Percentiles rank a stretch among this genome's conserved stretches.
Conservation (phyloP, 805 yeast genomes). For the Maudiozyma saulgeensis region DNA sequence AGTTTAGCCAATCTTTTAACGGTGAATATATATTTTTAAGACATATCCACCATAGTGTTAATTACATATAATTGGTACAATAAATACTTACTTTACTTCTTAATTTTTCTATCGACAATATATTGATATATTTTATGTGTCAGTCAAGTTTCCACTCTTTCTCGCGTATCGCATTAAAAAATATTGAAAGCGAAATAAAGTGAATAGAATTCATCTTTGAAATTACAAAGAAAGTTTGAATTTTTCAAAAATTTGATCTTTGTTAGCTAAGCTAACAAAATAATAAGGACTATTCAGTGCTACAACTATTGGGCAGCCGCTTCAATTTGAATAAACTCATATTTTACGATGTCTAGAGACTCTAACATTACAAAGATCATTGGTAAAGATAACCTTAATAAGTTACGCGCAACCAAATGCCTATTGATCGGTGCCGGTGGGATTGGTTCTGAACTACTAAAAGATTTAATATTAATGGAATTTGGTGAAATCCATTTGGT, state of each 20-base stretch:
- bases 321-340: not conserved
- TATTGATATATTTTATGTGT: not conserved
- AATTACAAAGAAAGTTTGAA: too few species aligned
- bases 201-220: too few species aligned
- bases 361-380: slow-evolving; percentile 17
- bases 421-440: slow-evolving; percentile 94
- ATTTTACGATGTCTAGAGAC: slow-evolving; percentile 14
- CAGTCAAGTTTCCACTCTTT: not conserved
- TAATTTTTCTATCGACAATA: too few species aligned
- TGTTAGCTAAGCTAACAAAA: too few species aligned
- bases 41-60: too few species aligned
- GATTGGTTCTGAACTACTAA: slow-evolving; percentile 85
- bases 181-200: not conserved
- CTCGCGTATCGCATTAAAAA: not conserved
- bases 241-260: too few species aligned
- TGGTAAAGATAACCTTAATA: slow-evolving; percentile 20
- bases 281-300: too few species aligned
- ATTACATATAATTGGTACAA: too few species aligned
- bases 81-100: too few species aligned
- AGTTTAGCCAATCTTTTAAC: too few species aligned
- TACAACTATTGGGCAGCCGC: too few species aligned
- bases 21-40: too few species aligned
- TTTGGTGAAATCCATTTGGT: slow-evolving; percentile 83
- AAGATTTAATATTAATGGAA: slow-evolving; percentile 68
- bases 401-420: slow-evolving; percentile 40